Evolutionary conservation across 208 protist genomes (phyloP).

Genomic region (Leptomonas pyrrhocoris): DNA sequence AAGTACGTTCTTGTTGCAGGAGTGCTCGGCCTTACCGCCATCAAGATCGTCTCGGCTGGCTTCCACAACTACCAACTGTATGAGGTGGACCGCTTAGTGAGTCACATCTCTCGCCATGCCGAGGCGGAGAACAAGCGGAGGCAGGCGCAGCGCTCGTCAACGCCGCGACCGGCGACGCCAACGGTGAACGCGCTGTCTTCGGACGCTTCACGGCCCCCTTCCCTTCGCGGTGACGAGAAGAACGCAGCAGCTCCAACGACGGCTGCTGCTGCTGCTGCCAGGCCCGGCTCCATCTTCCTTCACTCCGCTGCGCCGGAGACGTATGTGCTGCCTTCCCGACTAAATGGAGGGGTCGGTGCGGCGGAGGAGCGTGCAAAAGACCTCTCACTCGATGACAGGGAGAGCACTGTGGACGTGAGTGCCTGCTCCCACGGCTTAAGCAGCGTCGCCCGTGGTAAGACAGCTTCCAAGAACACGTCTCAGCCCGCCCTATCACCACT

Average conservation of each 20-base stretch:
- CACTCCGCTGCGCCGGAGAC: no score
- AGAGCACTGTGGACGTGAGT: slow-evolving; percentile 6
- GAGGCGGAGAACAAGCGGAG: slow-evolving; percentile 7
- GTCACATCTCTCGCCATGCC: slow-evolving; percentile 4
- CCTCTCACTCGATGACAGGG: not conserved
- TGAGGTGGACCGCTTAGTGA: slow-evolving; percentile 25
- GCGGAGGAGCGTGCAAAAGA: not conserved
- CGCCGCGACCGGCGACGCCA: not conserved
- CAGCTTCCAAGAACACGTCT: not conserved
- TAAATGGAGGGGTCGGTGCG: not conserved
- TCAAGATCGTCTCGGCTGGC: slow-evolving; percentile 16
- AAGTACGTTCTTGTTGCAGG: slow-evolving; percentile 13
- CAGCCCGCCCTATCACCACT: not conserved
- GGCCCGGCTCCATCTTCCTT: no score
- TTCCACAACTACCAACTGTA: slow-evolving; percentile 30
- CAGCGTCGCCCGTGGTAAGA: not conserved
- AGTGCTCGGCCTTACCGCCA: slow-evolving; percentile 9
- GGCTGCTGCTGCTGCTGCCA: no score
- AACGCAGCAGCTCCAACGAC: no score
- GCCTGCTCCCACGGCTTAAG: slow-evolving; percentile 14
- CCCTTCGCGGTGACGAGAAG: no score
- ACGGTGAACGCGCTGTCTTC: no score
- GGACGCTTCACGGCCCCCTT: no score
- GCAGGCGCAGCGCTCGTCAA: not conserved
- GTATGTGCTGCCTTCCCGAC: not conserved